phyloP scores from a whole-genome alignment of 2,329 filamentous ascomycete species.

The Penicillium sp. region DNA sequence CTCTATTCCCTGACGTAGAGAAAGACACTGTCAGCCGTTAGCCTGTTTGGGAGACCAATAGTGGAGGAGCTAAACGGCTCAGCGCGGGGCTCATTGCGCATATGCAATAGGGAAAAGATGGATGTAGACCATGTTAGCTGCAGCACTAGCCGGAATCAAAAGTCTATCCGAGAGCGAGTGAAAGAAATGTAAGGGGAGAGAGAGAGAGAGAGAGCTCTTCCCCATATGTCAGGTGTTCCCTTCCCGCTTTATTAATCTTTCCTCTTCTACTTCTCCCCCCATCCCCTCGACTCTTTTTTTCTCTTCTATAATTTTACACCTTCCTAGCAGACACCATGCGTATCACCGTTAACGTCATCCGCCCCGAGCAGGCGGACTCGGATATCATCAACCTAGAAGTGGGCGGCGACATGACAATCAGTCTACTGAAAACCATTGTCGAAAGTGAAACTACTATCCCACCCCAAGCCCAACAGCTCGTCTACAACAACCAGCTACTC shows the following conservation, averaged over 20 bases:
- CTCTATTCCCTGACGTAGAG: neutral
- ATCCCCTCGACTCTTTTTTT: neutral
- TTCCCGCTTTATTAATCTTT: slow-evolving; percentile 9
- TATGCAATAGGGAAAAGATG: slow-evolving; percentile 3
- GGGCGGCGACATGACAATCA: slow-evolving; percentile 75
- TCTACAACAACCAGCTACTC: slow-evolving; percentile 83
- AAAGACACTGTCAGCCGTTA: neutral
- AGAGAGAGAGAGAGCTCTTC: neutral
- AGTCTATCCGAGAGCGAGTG: neutral
- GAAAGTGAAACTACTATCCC: slow-evolving; percentile 77
- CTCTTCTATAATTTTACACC: neutral
- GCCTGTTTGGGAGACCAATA: neutral
- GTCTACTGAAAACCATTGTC: slow-evolving; percentile 82
- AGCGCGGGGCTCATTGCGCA: slow-evolving; percentile 3
- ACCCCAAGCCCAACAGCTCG: slow-evolving; percentile 73
- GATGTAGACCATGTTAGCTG: slow-evolving; percentile 1
- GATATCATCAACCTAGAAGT: slow-evolving; percentile 81
- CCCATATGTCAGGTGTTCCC: slow-evolving; percentile 3
- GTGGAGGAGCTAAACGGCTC: slow-evolving; percentile 2
- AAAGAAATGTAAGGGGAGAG: slow-evolving; percentile 6
- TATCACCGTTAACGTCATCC: slow-evolving; percentile 81
- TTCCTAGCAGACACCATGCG: slow-evolving; percentile 57
- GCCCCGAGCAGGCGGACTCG: slow-evolving; percentile 63
- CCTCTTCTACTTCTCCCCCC: neutral
- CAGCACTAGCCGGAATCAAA: neutral